phyloP scores from a whole-genome alignment of 1,139 yeast species.

The Saccharomyces hybrid region DNA sequence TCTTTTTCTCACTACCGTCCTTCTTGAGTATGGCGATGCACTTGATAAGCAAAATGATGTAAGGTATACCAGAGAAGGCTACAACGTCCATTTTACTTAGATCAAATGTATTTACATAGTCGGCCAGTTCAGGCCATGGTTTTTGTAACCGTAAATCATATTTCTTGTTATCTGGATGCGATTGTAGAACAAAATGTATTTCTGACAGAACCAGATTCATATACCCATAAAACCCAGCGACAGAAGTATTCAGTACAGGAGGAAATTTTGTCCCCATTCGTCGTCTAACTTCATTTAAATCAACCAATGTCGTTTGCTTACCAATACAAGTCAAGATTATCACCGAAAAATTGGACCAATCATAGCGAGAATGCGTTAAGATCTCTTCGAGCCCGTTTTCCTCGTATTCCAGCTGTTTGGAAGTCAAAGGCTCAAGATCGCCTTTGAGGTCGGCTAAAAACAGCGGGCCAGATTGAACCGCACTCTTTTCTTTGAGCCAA shows the following conservation, averaged over 20 bases:
- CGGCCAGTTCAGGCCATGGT: constrained; percentile 70
- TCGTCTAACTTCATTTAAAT: constrained; percentile 3
- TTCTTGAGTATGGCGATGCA: constrained; percentile 36
- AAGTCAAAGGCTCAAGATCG: background rate
- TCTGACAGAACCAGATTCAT: constrained; percentile 46
- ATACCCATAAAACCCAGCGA: constrained; percentile 59
- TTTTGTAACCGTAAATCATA: constrained; percentile 62
- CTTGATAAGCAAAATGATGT: constrained; percentile 55
- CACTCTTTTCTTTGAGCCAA: constrained; percentile 33
- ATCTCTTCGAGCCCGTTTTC: background rate
- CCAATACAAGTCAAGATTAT: background rate
- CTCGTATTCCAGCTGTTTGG: background rate
- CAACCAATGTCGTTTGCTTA: background rate
- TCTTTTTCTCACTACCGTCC: background rate
- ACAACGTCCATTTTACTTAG: constrained; percentile 41
- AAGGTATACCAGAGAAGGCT: constrained; percentile 68
- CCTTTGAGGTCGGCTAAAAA: background rate
- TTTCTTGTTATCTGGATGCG: constrained; percentile 60
- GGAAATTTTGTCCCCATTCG: constrained; percentile 6
- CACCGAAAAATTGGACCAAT: background rate
- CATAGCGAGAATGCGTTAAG: background rate
- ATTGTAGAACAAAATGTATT: constrained; percentile 59
- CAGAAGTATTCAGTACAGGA: constrained; percentile 11
- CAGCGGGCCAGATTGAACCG: background rate
- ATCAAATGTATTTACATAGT: constrained; percentile 46